Base-by-base conservation (phyloP, 331 rosid species). In the Spiraea crenata region DNA sequence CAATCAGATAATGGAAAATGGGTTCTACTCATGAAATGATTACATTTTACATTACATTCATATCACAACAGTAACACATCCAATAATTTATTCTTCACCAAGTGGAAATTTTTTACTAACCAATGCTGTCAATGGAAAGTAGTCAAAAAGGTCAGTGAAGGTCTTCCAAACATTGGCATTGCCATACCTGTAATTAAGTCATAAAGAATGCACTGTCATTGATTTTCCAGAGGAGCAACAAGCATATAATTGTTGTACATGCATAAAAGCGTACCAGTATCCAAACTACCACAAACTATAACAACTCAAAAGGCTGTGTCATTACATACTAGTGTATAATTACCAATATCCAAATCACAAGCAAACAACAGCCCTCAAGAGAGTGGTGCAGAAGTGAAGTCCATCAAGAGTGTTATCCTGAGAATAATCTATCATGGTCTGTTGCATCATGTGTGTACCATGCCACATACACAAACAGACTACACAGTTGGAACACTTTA, bases 131-230 rank as follows among this genome's bases (percentile, higher is more conserved):
- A 84, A 75, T 20, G 85, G 85, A 76, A 78, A 85, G 76, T 58
- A 76, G 82, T 93, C 98, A 69, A 93, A 93, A 79, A 93, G 97
- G 83, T 93, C 98, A 5, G 98, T 93, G 73, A 93, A 93, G 78
- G 76, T 89, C 95, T 93, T 93, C 98, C 98, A 93, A 55, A 93
- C 97, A 76, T 71, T 93, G 69, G 97, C 98, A 79, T 79, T 93
- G 59, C 99, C 97, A 84, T 93, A 93, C 90, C 99, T 93, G 92
- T 71, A 75, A 66, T 64, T 67, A 66, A 66, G 77, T 45, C 9
- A 78, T 71, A 64, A 38, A 35, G 34, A 13, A 60, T 60, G 56
- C 42, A 65, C 45, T 65, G 67, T 74, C 70, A 74, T 35, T 73
- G 52, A 72, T 34, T 66, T 55, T 61, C 75, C 19, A 70, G 6